Base-by-base conservation (phyloP, 192 early-diverging fungal genomes). In the Coemansia aciculifera region DNA sequence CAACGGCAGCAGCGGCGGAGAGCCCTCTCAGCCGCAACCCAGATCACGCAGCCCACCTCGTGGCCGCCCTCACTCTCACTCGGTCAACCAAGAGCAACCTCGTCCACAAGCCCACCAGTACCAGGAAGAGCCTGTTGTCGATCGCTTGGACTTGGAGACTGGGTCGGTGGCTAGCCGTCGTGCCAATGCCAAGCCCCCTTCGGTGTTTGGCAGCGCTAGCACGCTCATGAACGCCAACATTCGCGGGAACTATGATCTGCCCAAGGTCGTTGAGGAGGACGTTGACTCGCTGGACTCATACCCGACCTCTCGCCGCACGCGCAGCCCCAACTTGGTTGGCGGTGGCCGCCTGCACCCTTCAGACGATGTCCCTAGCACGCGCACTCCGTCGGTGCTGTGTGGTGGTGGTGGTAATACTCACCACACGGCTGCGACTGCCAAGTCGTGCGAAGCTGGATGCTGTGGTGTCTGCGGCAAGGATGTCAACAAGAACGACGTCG, bases 211-310 rank as follows among this genome's bases (percentile, higher is more conserved):
- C 63, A 84, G 81, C 46, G 64, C 76, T 3, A 78, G 76, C 62
- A 84, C 81, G 29, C 67, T 83, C 67, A 83, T 75, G 73, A 75
- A 66, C 59, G 67, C 59, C 23, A 74, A 61, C 54, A 51, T 60
- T 11, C 72, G 68, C 40, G 65, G 61, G 46, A 29, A 44, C 46
- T 75, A 54, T 31, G 43, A 78, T 12, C 67, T 83, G 59, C 81
- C 81, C 49, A 83, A 83, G 64, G 81, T 83, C 3, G 73, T 83
- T 21, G 81, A 83, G 63, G 81, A 83, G 31, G 81, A 83, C 37
- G 61, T 75, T n/a, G 81, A 83, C 66, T 82, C 79, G 37, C 69
- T 82, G 15, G 79, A 74, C 0, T 82, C 79, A 23, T 82, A 74
- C 37, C 69, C 74, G 13, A 71, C 62, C 63, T 67, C 67, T 3